phyloP scores from a whole-genome alignment of 208 protist genomes.

The Tritrichomonas musculus region DNA sequence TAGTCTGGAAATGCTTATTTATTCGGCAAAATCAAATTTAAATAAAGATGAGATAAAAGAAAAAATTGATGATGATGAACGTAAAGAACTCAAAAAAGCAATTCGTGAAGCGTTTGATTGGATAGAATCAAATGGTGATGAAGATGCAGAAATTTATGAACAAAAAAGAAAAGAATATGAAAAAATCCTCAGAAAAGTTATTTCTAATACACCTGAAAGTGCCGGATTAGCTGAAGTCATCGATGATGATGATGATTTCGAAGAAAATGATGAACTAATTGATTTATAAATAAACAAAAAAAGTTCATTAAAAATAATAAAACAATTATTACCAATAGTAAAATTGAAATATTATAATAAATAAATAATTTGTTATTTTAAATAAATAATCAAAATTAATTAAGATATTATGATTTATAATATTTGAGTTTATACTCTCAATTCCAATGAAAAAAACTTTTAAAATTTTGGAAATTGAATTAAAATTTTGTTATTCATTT shows the following conservation, averaged over 20 bases:
- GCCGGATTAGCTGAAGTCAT: background rate
- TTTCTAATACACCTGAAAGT: background rate
- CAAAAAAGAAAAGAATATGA: background rate
- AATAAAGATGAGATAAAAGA: constrained; percentile 6
- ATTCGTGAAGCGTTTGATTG: background rate
- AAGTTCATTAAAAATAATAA: too few species aligned
- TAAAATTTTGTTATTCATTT: too few species aligned
- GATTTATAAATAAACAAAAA: too few species aligned
- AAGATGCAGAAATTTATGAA: background rate
- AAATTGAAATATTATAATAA: too few species aligned
- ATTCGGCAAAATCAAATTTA: background rate
- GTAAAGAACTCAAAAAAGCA: background rate
- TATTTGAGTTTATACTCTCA: too few species aligned
- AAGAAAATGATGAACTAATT: background rate
- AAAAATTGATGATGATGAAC: background rate
- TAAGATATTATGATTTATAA: too few species aligned
- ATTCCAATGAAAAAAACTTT: too few species aligned
- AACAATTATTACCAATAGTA: too few species aligned
- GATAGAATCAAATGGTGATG: background rate
- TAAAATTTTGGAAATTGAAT: too few species aligned
- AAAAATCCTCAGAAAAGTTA: background rate
- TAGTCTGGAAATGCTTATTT: background rate
- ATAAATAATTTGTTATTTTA: too few species aligned
- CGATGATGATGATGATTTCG: background rate
- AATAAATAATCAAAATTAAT: too few species aligned